Percentiles rank a stretch among this genome's conserved stretches.
These are phyloP conservation scores for Flaveria robusta DNA, from an alignment of 129 eudicot species.

Conservation along the genomic window DNA sequence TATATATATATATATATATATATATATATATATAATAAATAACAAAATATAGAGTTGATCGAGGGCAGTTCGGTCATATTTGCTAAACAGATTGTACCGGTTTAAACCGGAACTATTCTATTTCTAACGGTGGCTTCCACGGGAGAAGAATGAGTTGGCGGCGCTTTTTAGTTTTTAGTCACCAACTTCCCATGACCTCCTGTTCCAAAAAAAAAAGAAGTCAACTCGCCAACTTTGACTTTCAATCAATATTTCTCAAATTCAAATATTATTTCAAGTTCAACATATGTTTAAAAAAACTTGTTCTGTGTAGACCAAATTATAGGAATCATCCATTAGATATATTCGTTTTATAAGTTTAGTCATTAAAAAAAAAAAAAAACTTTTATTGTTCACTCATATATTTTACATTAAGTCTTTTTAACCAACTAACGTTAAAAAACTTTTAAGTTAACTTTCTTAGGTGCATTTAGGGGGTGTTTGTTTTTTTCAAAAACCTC, in stretches of 20 bases:
- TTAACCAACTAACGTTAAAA: no score
- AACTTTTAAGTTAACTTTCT: background rate
- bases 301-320: background rate
- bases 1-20: no score
- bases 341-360: no score
- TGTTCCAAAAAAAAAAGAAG: background rate
- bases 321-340: background rate
- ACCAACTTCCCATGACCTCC: slow-evolving; percentile 37
- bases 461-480: no score
- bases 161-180: slow-evolving; percentile 36
- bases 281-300: background rate
- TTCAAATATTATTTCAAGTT: background rate
- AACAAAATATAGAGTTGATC: no score
- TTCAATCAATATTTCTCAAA: background rate
- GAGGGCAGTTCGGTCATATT: no score
- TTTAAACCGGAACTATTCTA: background rate
- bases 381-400: no score
- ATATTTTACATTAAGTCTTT: fast-evolving
- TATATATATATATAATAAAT: no score
- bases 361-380: no score
- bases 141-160: slow-evolving; percentile 35
- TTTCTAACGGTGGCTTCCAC: slow-evolving; percentile 23
- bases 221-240: slow-evolving; percentile 32
- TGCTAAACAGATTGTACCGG: background rate
- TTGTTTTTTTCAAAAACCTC: no score